Base-by-base conservation (phyloP, 768 basidiomycete species). In the Aureoboletus auriporus region DNA sequence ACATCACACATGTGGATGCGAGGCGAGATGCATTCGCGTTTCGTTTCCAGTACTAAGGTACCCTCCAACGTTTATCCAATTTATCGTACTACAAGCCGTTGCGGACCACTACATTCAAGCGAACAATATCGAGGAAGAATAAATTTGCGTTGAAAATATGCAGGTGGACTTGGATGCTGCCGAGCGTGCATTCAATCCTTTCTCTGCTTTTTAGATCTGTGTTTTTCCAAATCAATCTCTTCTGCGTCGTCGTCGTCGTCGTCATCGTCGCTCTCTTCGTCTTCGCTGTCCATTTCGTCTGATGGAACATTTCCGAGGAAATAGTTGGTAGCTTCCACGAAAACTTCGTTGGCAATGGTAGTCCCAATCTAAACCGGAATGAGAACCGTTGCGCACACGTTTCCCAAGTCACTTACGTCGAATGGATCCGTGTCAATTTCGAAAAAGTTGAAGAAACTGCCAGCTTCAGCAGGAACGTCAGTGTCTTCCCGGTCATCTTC, bases 391-490 rank as follows among this genome's bases (percentile, higher is more conserved):
- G 29, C 41, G 50, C 9, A 31, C 39, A 27, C 39, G 17, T 30
- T 34, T 35, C 42, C 11, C 1, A 42, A 41, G 31, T 10, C 20
- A 68, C 80, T 71, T 63, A 89, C 89, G 54, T 89, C 86, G 52
- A 74, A 78, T 12, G 79, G 76, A 61, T 91, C 89, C 34, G 71
- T 61, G 10, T 75, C 73, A 52, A 75, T 61, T 67, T 87, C 89
- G 52, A 93, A 91, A 62, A 86, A 85, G 71, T 91, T 90, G 78
- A 93, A 93, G 74, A 93, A 90, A 61, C 83, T 89, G 47, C 90
- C 90, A 42, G 76, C 69, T 42, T 93, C 90, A 23, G 78, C 73
- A 36, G 76, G 70, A 45, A 76, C 56, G 29, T 84, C 84, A 23
- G 80, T 77, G 5, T 62, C 68, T 14, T 86, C 87, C 23, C 77